phyloP scores from a whole-genome alignment of 1,284 basidiomycete species.

The Leccinum proliferum region DNA sequence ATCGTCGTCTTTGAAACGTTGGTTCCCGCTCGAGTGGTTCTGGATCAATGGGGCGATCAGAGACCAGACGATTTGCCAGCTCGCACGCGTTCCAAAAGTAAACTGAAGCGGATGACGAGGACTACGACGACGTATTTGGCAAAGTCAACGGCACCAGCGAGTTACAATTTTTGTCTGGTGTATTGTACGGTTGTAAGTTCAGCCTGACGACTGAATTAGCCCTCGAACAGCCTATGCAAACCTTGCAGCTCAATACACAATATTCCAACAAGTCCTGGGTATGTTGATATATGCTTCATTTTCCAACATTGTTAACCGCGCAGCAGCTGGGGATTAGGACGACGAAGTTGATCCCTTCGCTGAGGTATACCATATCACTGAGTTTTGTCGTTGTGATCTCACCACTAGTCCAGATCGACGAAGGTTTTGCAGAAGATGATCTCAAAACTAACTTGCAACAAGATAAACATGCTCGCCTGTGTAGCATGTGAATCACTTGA shows the following conservation, averaged over 20 bases:
- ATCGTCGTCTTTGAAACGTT: slow-evolving; percentile 49
- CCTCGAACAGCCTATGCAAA: slow-evolving; percentile 57
- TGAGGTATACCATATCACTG: slow-evolving; percentile 48
- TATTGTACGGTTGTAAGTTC: not conserved
- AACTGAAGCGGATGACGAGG: slow-evolving; percentile 79
- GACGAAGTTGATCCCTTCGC: slow-evolving; percentile 95
- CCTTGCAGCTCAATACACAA: slow-evolving; percentile 76
- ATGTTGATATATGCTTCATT: slow-evolving; percentile 17
- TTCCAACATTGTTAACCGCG: slow-evolving; percentile 1
- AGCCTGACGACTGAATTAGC: slow-evolving; percentile 31
- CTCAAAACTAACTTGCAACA: slow-evolving; percentile 85
- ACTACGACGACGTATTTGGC: slow-evolving; percentile 90
- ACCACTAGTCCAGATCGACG: slow-evolving; percentile 63
- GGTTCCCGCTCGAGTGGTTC: slow-evolving; percentile 31
- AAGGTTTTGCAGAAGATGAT: slow-evolving; percentile 84
- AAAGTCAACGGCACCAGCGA: slow-evolving; percentile 60
- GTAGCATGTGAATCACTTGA: slow-evolving; percentile 77
- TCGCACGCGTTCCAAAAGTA: slow-evolving; percentile 76
- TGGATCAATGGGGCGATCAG: slow-evolving; percentile 61
- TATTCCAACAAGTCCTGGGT: slow-evolving; percentile 88
- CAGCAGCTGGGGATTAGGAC: slow-evolving; percentile 66
- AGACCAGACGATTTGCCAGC: slow-evolving; percentile 47
- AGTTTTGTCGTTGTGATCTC: slow-evolving; percentile 6
- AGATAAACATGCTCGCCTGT: slow-evolving; percentile 87
- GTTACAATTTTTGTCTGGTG: slow-evolving; percentile 19